Evolutionary conservation across 208 protist species (phyloP).

Genomic region (Acanthamoeba lenticulata): DNA sequence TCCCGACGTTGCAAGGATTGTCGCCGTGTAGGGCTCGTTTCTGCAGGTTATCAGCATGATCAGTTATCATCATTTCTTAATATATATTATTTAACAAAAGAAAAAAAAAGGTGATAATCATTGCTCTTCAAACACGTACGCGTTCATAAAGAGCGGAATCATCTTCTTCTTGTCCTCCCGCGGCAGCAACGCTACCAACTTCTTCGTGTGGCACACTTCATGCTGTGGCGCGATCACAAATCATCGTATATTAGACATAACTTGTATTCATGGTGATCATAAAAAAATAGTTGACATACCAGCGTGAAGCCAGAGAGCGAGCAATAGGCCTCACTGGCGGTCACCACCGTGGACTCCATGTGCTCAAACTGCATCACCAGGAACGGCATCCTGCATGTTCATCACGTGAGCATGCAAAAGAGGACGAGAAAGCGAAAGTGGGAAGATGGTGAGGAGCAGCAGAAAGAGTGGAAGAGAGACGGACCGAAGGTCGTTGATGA

Average conservation of each 20-base stretch:
- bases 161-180: not conserved
- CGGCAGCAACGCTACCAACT: not conserved
- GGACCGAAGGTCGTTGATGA: not conserved
- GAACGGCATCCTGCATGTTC: not conserved
- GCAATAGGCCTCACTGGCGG: not conserved
- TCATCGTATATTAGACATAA: not conserved
- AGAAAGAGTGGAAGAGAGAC: too few species aligned
- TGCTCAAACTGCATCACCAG: slow-evolving; percentile 9
- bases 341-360: not conserved
- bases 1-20: not conserved
- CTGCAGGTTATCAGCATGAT: not conserved
- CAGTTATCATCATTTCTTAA: not conserved
- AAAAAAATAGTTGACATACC: not conserved
- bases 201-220: not conserved
- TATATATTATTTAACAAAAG: not conserved
- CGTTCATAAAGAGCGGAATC: not conserved
- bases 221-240: not conserved
- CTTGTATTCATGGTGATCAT: not conserved
- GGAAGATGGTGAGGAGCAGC: too few species aligned
- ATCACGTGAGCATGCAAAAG: not conserved
- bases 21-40: not conserved
- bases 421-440: not conserved
- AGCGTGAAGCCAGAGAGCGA: slow-evolving; percentile 9
- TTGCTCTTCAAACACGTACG: not conserved
- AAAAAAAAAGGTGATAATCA: not conserved